phyloP scores from a whole-genome alignment of 2,329 filamentous ascomycete species.

The Ilyonectria destructans region DNA sequence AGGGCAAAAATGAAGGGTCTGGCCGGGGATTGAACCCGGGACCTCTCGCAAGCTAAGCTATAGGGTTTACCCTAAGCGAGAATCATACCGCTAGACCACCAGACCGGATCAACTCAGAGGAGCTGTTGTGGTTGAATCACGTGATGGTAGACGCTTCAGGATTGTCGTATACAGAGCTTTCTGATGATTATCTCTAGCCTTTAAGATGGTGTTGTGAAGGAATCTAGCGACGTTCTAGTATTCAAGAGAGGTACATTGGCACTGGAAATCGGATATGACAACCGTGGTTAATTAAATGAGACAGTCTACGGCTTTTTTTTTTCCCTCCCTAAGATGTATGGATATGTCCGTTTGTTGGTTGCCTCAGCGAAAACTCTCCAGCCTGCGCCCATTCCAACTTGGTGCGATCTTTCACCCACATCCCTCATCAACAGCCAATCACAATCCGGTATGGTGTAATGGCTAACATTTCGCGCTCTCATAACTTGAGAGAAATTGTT shows the following conservation, averaged over 20 bases:
- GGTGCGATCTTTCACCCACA: too few species aligned
- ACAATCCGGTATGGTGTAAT: constrained; percentile 1
- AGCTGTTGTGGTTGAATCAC: background rate
- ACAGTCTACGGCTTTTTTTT: too few species aligned
- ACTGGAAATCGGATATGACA: too few species aligned
- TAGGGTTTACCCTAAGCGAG: constrained; percentile 52
- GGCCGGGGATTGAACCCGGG: constrained; percentile 62
- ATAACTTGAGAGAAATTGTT: background rate
- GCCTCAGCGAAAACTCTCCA: too few species aligned
- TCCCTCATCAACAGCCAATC: background rate
- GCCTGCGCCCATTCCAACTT: too few species aligned
- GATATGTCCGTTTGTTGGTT: too few species aligned
- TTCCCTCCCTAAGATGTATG: too few species aligned
- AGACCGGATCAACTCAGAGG: constrained; percentile 35
- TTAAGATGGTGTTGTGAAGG: too few species aligned
- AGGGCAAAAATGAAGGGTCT: constrained; percentile 52
- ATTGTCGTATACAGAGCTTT: background rate
- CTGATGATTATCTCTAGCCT: too few species aligned
- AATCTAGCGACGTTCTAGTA: too few species aligned
- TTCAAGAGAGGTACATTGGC: too few species aligned
- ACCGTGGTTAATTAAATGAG: too few species aligned
- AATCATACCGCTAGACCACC: constrained; percentile 54
- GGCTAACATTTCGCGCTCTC: constrained; percentile 2
- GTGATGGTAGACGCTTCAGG: background rate
- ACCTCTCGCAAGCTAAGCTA: constrained; percentile 52